Evolutionary conservation across 257 asterid species (phyloP), one percentile per base, ranked within the genome.

Genomic region (Fraxinus pennsylvanica): DNA sequence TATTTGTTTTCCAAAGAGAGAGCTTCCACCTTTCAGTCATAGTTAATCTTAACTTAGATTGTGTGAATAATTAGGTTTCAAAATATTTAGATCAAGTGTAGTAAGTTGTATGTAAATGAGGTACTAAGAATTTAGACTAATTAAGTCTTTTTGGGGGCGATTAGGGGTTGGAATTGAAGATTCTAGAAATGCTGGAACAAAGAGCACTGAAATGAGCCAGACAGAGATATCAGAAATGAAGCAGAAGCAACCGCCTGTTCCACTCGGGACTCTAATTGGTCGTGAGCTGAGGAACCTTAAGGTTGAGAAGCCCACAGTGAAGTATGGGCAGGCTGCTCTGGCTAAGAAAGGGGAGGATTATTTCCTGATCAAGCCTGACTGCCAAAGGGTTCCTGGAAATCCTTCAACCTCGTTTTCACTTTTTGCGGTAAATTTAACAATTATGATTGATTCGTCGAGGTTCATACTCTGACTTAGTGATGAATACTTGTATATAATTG

Each of bases 321-420:
- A 87, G 83, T 90, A 86, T 71, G 98, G 98, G 30, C 96, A 90
- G 50, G 91, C 98, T 81, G 97, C 90, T 71, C 87, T 90, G 70
- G 96, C 98, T 12, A 94, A 87, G 86, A 94, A 94, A 85, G 98
- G 97, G 84, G 99, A 92, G 84, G 99, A 94, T 80, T 94, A 81
- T 79, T 92, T 90, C 84, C 76, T 94, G 77, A 89, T 89, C 78
- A 87, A 87, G 76, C 90, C 74, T 9, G 97, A 94, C 73, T 88
- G 92, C 78, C 88, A 83, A 61, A 85, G 99, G 80, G 86, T 90
- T 87, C 85, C 89, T 1, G 96, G 93, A 38, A 85, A 90, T 83
- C 85, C 86, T 8, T 86, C 94, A 1, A 84, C 97, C 25, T 77
- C 92, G 0, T 92, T 92, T 87, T 90, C 97, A 17, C 96, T 91